Percentiles rank a stretch among this genome's conserved stretches.
These are phyloP conservation scores for Eutrema yunnanense DNA, from an alignment of 345 rosid species.

Conservation along the genomic window DNA sequence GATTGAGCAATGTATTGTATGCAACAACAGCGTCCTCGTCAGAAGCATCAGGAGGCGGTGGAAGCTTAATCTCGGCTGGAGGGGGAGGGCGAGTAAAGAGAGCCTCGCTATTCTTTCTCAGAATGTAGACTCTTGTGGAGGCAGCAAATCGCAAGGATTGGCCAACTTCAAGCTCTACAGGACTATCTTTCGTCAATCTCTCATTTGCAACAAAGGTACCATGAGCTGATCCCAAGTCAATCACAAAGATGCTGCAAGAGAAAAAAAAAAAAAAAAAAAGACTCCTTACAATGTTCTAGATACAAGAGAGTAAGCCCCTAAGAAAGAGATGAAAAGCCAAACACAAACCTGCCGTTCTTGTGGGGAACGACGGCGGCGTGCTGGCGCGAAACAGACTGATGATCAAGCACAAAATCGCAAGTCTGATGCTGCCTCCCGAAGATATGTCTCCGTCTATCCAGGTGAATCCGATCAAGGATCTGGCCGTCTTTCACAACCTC, in stretches of 20 bases:
- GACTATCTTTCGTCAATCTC: slow-evolving; percentile 62
- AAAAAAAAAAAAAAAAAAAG: slow-evolving; percentile 42
- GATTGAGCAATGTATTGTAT: slow-evolving; percentile 80
- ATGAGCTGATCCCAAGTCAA: slow-evolving; percentile 93
- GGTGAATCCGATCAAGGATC: slow-evolving; percentile 66
- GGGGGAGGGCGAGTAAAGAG: slow-evolving; percentile 61
- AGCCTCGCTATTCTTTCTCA: slow-evolving; percentile 82
- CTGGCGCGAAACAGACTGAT: slow-evolving; percentile 45
- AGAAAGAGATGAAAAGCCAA: neutral
- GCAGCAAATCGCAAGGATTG: slow-evolving; percentile 93
- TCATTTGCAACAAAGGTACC: slow-evolving; percentile 94
- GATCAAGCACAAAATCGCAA: slow-evolving; percentile 81
- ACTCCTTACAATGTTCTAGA: slow-evolving; percentile 60
- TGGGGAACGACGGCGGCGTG: slow-evolving; percentile 71
- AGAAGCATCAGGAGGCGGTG: slow-evolving; percentile 70
- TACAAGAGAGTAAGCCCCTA: slow-evolving; percentile 33
- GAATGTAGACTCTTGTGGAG: slow-evolving; percentile 72
- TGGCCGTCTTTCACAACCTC: slow-evolving; percentile 88
- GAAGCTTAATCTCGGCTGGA: slow-evolving; percentile 60
- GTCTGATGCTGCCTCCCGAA: slow-evolving; percentile 83
- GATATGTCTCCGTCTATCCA: slow-evolving; percentile 68
- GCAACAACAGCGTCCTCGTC: slow-evolving; percentile 84
- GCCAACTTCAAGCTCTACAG: slow-evolving; percentile 82
- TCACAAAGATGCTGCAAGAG: slow-evolving; percentile 64
- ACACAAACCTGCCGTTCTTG: slow-evolving; percentile 25